Evolutionary conservation across 345 rosid genomes (phyloP), one percentile per base, ranked within the genome.

Genomic region (Boechera stricta): DNA sequence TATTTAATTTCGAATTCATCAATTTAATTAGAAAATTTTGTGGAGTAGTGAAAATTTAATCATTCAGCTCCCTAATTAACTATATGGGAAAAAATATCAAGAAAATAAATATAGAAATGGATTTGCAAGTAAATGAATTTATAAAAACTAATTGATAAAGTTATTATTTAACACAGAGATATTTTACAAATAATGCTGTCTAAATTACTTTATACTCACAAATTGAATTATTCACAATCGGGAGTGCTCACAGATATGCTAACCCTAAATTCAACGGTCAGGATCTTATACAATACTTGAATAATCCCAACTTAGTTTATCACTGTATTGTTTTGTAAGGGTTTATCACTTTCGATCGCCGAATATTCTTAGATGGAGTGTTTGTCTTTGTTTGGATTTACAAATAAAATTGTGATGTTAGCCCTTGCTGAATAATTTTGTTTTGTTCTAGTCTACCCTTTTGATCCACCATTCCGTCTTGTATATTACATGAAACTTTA

Each of bases 221-320:
- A 36, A 60, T 18, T 31, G 26, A 7, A 35, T 10, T 1, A 64
- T 65, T 44, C 90, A 94, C 21, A 44, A 48, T 77, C 92, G 2
- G 97, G 98, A 54, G 94, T 91, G 74, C 78, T 88, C 62, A 92
- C 97, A 33, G 97, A 94, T 72, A 94, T 92, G 97, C 79, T 94
- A 21, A 77, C 94, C 2, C 60, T 94, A 64, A 92, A 94, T 75
- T 89, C 97, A 61, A 92, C 98, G 90, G 97, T 92, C 77, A 88
- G 53, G 90, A 82, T 92, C 64, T 82, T 80, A 29, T 94, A 89
- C 84, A 81, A 21, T 21, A 21, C 21, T 21, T 21, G 21, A 21
- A 21, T 21, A 21, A 21, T 21, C 21, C 21, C 21, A 21, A 21
- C 21, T 21, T 21, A 21, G 21, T 21, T 21, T 21, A 21, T 21